Base-by-base conservation (phyloP, 192 early-diverging fungal genomes). In the Fimicolochytrium jonesii region DNA sequence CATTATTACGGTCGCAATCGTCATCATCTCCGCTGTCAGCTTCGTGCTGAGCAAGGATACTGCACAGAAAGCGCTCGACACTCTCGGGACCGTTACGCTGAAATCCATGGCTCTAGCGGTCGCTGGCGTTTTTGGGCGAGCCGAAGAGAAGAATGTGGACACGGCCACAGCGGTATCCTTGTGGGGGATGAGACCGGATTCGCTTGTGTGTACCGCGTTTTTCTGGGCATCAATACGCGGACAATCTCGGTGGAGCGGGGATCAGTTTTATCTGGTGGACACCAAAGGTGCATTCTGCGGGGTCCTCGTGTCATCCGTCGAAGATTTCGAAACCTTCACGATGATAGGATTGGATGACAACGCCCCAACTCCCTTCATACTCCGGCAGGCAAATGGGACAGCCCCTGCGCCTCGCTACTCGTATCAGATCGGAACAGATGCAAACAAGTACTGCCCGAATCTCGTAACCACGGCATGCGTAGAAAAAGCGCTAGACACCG, bases 201-300 rank as follows among this genome's bases (percentile, higher is more conserved):
- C 43, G 2, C 23, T 30, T 6, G 18, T 26, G 31, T 64, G 62
- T 26, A n/a, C 52, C 15, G 50, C 51, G 23, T 55, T 29, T 18
- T 64, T 55, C 34, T 64, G 62, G 62, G 18, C 39, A 2, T 6
- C 4, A 4, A 36, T 30, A 6, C 28, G 53, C 23, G 17, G 52
- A 17, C 17, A 33, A 28, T 41, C 50, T 22, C 15, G 33, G 11
- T 64, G 53, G 50, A 56, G 23, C n/a, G 62, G 62, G 23, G 62
- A 64, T 25, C 62, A 64, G 42, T 34, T 64, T n/a, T 64, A 64
- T 42, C n/a, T 56, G n/a, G 62, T 64, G 26, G 62, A 64, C 30
- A 15, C 11, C 5, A 54, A 64, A 32, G 62, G 62, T 15, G 23
- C 62, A 46, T 64, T 64, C 26, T 64, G 62, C 39, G 62, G 62